phyloP scores from a whole-genome alignment of 2,329 filamentous ascomycete genomes.

The Colletotrichum salicis region DNA sequence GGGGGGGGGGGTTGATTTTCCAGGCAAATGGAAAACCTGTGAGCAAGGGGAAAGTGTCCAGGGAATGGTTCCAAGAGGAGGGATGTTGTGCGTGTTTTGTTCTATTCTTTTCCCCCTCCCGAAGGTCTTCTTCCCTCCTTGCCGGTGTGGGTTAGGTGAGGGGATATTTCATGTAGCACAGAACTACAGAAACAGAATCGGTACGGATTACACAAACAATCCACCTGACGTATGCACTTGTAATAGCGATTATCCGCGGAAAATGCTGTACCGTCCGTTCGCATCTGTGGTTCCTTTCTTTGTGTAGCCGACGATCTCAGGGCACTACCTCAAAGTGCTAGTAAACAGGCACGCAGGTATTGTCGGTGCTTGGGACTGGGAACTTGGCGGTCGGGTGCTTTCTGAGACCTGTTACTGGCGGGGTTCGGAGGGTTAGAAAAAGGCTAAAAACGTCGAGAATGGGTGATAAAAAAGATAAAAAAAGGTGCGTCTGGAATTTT shows the following conservation, averaged over 20 bases:
- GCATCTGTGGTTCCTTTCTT: not conserved
- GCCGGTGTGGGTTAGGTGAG: not conserved
- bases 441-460: not conserved
- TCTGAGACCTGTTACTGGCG: not conserved
- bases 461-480: too few species aligned
- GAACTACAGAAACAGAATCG: not conserved
- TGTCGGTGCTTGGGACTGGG: not conserved
- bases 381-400: not conserved
- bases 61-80: not conserved
- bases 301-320: not conserved
- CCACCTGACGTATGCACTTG: not conserved
- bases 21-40: too few species aligned
- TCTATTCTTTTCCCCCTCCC: not conserved
- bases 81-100: not conserved
- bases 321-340: not conserved
- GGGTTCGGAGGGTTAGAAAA: not conserved
- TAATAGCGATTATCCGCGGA: not conserved
- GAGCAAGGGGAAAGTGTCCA: too few species aligned
- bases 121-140: not conserved
- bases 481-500: too few species aligned
- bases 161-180: not conserved
- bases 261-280: slow-evolving; percentile 1
- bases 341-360: not conserved
- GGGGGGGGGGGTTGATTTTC: too few species aligned
- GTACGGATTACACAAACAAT: not conserved